phyloP scores from a whole-genome alignment of 2,329 filamentous ascomycete genomes.

The Blastomyces silverae region DNA sequence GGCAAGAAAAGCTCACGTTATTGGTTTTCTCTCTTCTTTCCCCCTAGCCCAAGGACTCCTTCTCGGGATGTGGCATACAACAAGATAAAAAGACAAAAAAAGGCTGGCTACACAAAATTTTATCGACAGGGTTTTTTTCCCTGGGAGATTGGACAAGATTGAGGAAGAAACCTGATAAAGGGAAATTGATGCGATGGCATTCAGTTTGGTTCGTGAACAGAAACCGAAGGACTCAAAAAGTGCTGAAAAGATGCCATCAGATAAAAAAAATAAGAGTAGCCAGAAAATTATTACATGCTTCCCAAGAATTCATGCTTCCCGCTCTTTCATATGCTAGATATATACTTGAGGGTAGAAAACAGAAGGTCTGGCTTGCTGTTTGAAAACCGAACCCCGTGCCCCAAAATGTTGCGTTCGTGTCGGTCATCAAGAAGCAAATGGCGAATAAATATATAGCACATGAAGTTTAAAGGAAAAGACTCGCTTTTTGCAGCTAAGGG shows the following conservation, averaged over 20 bases:
- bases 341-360: background rate
- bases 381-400: background rate
- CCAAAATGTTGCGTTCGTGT: slow-evolving; percentile 7
- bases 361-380: background rate
- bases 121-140: background rate
- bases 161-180: background rate
- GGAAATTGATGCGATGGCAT: slow-evolving; percentile 2
- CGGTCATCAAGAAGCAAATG: slow-evolving; percentile 7
- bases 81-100: slow-evolving; percentile 1
- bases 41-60: slow-evolving; percentile 1
- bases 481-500: slow-evolving; percentile 4
- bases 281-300: slow-evolving; percentile 1
- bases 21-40: background rate
- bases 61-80: background rate
- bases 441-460: background rate
- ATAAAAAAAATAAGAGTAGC: background rate
- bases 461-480: background rate
- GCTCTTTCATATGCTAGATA: background rate
- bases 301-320: slow-evolving; percentile 8
- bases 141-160: background rate
- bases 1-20: slow-evolving; percentile 7
- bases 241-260: background rate
- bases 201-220: background rate
- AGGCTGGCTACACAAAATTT: background rate
- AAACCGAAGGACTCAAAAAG: background rate